phyloP scores from a whole-genome alignment of 345 rosid genomes.

The Eucalyptus tenuipes region DNA sequence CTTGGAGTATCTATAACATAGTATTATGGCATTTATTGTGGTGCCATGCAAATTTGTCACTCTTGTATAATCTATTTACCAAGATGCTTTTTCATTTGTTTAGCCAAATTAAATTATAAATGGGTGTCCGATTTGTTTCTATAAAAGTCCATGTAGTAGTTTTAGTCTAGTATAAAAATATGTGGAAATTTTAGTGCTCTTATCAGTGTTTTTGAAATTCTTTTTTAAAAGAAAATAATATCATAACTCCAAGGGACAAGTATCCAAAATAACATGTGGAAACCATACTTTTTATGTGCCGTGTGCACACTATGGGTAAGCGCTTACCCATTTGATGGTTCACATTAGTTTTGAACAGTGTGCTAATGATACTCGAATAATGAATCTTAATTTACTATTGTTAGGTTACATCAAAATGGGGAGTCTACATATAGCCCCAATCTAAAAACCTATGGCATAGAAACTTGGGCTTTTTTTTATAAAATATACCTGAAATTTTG shows the following conservation, averaged over 20 bases:
- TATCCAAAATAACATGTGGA: accelerated
- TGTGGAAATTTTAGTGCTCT: neutral
- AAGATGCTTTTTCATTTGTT: neutral
- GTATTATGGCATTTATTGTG: neutral
- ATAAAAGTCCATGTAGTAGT: neutral
- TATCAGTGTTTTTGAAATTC: too few relatives aligned
- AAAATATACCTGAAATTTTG: neutral
- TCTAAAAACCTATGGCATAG: neutral
- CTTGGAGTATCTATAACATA: neutral
- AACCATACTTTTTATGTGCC: too few relatives aligned
- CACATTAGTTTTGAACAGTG: neutral
- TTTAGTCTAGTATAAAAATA: neutral
- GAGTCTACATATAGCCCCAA: neutral
- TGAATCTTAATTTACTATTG: neutral
- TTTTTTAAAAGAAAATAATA: too few relatives aligned
- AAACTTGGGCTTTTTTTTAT: neutral
- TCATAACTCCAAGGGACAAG: too few relatives aligned
- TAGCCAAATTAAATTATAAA: neutral
- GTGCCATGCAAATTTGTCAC: neutral
- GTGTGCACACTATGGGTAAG: too few relatives aligned
- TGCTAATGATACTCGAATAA: neutral
- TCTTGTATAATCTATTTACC: neutral
- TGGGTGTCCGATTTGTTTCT: neutral
- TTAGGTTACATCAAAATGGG: neutral
- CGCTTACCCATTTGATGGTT: neutral